These are phyloP conservation scores for Clonostachys byssicola DNA, from an alignment of 2,329 filamentous ascomycete genomes.

Conservation along the genomic window DNA sequence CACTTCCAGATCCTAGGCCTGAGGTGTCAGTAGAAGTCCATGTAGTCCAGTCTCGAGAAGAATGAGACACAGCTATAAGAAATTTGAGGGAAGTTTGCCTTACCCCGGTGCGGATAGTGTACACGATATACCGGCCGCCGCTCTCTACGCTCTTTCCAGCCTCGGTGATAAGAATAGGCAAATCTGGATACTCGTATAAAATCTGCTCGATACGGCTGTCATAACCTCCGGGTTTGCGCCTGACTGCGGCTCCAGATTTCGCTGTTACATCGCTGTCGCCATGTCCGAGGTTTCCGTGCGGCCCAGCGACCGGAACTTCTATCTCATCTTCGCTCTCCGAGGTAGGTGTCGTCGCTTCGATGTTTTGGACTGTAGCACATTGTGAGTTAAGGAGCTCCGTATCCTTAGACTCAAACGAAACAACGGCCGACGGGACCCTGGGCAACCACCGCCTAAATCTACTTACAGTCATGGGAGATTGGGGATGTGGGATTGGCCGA, in stretches of 20 bases:
- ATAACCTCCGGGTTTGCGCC: constrained; percentile 79
- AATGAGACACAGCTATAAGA: not conserved
- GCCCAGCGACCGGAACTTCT: constrained; percentile 30
- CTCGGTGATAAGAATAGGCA: constrained; percentile 87
- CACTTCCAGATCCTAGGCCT: constrained; percentile 80
- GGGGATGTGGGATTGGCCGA: constrained; percentile 62
- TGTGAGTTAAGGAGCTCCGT: not conserved
- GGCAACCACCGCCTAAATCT: not conserved
- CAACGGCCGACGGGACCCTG: no score
- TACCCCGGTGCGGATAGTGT: constrained; percentile 94
- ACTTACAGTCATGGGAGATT: constrained; percentile 52
- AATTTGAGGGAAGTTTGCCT: constrained; percentile 13
- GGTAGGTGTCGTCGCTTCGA: constrained; percentile 50
- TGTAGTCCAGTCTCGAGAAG: not conserved
- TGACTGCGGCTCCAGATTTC: not conserved
- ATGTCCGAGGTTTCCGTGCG: constrained; percentile 7
- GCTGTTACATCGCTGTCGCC: not conserved
- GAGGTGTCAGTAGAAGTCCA: not conserved
- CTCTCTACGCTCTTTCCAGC: constrained; percentile 94
- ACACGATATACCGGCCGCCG: constrained; percentile 91
- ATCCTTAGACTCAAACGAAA: no score
- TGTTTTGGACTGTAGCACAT: not conserved
- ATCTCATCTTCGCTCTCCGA: constrained; percentile 64
- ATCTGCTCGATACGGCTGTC: constrained; percentile 97
- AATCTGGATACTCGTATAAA: constrained; percentile 87